Conservation (phyloP, 768 basidiomycete genomes). For the Leccinum broughii region DNA sequence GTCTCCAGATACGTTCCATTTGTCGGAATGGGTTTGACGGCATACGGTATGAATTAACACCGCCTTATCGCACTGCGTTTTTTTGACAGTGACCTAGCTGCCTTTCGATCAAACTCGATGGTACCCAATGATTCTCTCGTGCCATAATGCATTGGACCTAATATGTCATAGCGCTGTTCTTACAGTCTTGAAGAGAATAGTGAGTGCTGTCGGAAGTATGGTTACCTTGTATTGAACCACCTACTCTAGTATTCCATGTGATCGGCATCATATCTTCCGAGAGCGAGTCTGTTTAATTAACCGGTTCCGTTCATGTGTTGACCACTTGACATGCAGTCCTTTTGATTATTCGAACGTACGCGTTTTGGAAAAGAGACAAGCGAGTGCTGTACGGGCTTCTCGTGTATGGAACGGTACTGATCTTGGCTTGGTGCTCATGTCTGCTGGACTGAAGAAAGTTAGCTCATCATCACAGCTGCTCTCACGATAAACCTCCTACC, state of each 20-base stretch:
- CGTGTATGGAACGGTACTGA: not conserved
- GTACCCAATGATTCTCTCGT: not conserved
- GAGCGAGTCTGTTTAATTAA: not conserved
- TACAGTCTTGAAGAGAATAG: not conserved
- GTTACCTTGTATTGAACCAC: not conserved
- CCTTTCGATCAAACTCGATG: not conserved
- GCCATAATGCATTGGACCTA: no score
- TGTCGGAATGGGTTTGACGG: not conserved
- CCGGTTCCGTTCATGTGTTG: not conserved
- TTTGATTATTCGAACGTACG: not conserved
- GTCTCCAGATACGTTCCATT: not conserved
- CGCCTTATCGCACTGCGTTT: not conserved
- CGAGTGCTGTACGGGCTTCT: not conserved
- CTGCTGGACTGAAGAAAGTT: not conserved
- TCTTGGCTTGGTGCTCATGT: not conserved
- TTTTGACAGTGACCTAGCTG: not conserved
- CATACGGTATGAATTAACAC: not conserved
- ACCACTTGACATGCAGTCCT: not conserved
- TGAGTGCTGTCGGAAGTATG: not conserved
- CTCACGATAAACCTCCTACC: not conserved
- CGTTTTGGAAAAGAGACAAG: not conserved
- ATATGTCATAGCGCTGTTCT: not conserved
- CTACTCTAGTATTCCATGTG: not conserved
- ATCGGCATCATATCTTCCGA: not conserved
- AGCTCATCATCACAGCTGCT: not conserved